phyloP scores from a whole-genome alignment of 2,329 filamentous ascomycete genomes.

The Anthostomella pinea region DNA sequence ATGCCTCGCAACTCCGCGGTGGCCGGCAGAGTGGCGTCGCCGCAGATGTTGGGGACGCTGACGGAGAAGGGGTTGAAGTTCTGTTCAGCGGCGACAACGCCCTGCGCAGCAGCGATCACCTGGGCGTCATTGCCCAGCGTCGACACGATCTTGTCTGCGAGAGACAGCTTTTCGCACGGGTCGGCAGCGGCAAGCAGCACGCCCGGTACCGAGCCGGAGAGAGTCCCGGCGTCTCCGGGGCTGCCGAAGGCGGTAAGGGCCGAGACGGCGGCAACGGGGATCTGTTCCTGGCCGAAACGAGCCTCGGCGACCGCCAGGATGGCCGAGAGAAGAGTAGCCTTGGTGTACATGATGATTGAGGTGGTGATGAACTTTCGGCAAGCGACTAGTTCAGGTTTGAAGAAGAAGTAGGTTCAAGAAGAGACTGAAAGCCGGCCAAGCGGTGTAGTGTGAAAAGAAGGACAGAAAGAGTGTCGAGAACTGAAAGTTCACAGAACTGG shows the following conservation, averaged over 20 bases:
- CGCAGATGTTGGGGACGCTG: constrained; percentile 60
- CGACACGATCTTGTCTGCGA: constrained; percentile 62
- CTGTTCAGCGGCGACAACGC: constrained; percentile 65
- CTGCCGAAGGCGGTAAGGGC: constrained; percentile 53
- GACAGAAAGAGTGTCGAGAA: constrained; percentile 32
- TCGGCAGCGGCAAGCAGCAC: constrained; percentile 63
- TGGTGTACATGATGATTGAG: constrained; percentile 41
- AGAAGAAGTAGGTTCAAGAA: constrained; percentile 15
- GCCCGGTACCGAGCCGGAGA: constrained; percentile 59
- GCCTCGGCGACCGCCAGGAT: constrained; percentile 46
- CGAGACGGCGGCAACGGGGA: constrained; percentile 52
- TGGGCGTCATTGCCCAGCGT: constrained; percentile 58
- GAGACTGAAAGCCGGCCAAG: constrained; percentile 27
- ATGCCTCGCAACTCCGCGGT: constrained; percentile 62
- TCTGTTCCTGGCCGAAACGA: constrained; percentile 63
- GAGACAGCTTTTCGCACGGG: constrained; percentile 63
- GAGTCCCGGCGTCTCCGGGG: constrained; percentile 60
- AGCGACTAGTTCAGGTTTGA: constrained; percentile 17
- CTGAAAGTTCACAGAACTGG: constrained; percentile 39
- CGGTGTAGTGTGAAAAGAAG: constrained; percentile 27
- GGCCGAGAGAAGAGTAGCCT: constrained; percentile 38
- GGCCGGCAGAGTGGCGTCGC: constrained; percentile 58
- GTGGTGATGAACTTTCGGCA: constrained; percentile 15
- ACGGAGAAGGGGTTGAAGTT: constrained; percentile 69
- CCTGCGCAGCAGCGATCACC: constrained; percentile 59